Base-by-base conservation (phyloP, 805 yeast species). In the Yarrowia divulgata region DNA sequence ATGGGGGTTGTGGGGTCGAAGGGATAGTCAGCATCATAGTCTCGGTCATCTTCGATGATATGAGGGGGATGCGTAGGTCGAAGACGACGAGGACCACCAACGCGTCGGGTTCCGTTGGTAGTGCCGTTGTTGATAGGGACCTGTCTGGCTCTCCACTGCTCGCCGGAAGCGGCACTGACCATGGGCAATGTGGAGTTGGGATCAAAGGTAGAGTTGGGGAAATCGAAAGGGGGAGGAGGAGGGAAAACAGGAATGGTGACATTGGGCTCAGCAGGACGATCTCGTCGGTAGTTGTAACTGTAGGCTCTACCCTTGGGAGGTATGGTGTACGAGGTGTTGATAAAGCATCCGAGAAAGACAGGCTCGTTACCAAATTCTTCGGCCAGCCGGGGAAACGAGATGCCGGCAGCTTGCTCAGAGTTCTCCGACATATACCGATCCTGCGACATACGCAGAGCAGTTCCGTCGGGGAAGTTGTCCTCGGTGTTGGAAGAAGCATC, bases 361-460 rank as follows among this genome's bases (percentile, higher is more conserved):
- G 63, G 63, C 5, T 57, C 63, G 29, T n/a, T 57, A 3, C 63
- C 63, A 29, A 57, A 57, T 35, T 57, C 63, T 1, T 23, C 48
- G 16, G 63, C 63, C 37, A 57, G 10, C 37, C 40, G 63, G 32
- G 63, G 63, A 19, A 57, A 57, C 10, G 46, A 40, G 23, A 57
- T 57, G 16, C 63, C 63, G 8, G 63, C 48, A 4, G 63, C 63
- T 39, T 57, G 63, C 39, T 57, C 63, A 16, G 63, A 57, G 39
- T 40, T n/a, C n/a, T 57, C 63, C 8, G 48, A 40, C 1, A 57
- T n/a, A 14, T 40, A 57, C n/a, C 63, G 8, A 23, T 57, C 48
- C 9, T 84, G 88, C 9, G 90, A 85, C 55, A 76, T 74, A 18
- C 82, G 83, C 83, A 42, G 88, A 83, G 77, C 86, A 87, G 74